A percentile compares a stretch with the other conserved stretches of the same genome.
Conservation (phyloP, 2,329 filamentous ascomycete species). For the Phaeophleospora eucalypticola region DNA sequence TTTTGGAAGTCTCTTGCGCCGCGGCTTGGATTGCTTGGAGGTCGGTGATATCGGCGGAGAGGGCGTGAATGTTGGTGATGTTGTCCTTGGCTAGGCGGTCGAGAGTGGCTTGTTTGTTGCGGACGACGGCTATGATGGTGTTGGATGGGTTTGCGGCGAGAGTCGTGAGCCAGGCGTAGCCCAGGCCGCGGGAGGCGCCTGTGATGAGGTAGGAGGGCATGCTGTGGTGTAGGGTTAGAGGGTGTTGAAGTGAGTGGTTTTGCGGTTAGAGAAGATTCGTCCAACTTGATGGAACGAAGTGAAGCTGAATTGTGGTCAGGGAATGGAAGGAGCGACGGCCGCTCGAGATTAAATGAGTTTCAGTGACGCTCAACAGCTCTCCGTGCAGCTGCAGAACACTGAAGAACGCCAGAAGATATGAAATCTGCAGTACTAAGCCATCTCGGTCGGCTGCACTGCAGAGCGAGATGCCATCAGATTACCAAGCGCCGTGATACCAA, state of each 20-base stretch:
- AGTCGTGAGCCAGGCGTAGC: conserved; percentile 31
- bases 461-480: too few species aligned
- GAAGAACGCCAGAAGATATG: too few species aligned
- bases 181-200: conserved; percentile 33
- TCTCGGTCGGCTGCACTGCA: too few species aligned
- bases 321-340: too few species aligned
- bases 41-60: conserved; percentile 45
- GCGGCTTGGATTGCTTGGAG: conserved; percentile 37
- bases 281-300: too few species aligned
- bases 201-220: conserved; percentile 35
- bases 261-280: not conserved
- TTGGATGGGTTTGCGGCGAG: conserved; percentile 30
- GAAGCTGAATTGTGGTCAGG: too few species aligned
- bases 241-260: not conserved
- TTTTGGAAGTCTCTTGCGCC: conserved; percentile 18
- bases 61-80: conserved; percentile 42
- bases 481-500: too few species aligned
- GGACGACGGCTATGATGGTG: conserved; percentile 35
- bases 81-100: conserved; percentile 19
- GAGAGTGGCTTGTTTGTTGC: conserved; percentile 25
- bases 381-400: too few species aligned
- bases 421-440: too few species aligned
- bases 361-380: too few species aligned
- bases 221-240: not conserved
- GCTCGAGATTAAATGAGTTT: too few species aligned